Base-by-base conservation (phyloP, 352 stramenopile genomes). In the Pythium volutum region DNA sequence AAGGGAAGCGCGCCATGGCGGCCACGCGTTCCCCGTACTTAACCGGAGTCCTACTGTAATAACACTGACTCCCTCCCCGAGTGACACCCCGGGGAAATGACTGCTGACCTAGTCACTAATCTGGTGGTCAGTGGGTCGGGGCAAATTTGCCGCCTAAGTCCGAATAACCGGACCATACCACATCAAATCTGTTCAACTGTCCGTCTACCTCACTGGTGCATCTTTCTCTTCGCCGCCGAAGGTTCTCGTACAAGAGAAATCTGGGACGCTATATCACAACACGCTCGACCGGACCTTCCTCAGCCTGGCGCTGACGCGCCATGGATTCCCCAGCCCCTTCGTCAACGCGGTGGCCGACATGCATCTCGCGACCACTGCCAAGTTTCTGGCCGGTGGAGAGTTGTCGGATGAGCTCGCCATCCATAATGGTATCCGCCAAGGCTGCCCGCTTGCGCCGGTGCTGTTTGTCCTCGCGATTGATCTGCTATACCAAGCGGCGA, bases 381-480 rank as follows among this genome's bases (percentile, higher is more conserved):
- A 23, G 12, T 58, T 49, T 15, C 14, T 48, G 7, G 51, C 23
- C 2, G 38, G 49, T 10, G 34, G 22, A 1, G 34, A 49, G 3
- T 9, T 47, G 3, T 58, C 36, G 2, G 1, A 20, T 34, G 4
- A 8, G 3, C 25, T 23, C 4, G 39, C 10, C 6, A 18, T 58
- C 7, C 51, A 33, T 23, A 58, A 58, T 15, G 34, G 51, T 22
- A 58, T 58, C 51, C 36, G 36, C 16, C 51, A 58, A 58, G 22
- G 51, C 2, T 58, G 36, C 36, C 33, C 50, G 7, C 20, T 56
- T 2, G 50, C 50, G 1, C 36, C 51, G 14, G 26, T 36, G 4
- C 22, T 57, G 2, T 47, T 58, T 26, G 15, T 58, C 2, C 38
- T 58, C 11, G 51, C 51, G 1, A 9, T 58, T 6, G 38, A 58